Percentiles rank a stretch among this genome's conserved stretches.
These are phyloP conservation scores for Nitzschia putrida DNA, from an alignment of 108 stramenopile genomes.

Conservation along the genomic window DNA sequence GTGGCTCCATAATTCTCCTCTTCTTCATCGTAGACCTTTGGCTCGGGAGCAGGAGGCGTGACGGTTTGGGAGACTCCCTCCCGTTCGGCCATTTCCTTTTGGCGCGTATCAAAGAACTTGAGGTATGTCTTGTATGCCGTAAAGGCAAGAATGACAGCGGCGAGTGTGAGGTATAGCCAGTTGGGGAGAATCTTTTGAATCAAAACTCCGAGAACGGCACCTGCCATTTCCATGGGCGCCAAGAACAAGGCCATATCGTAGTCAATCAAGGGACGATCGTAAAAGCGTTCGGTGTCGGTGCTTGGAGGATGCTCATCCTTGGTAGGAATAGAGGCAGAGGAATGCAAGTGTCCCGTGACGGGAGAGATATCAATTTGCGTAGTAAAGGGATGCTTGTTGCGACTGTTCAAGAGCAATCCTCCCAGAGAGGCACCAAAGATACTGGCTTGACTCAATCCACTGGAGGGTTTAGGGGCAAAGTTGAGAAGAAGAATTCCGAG, in stretches of 20 bases:
- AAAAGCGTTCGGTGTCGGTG: conserved; percentile 31
- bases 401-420: conserved; percentile 57
- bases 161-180: conserved; percentile 60
- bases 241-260: conserved; percentile 70
- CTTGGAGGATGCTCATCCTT: conserved; percentile 28
- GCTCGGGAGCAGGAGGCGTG: not conserved
- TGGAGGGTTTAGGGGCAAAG: conserved; percentile 61
- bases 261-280: conserved; percentile 71
- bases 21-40: not conserved
- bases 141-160: conserved; percentile 50
- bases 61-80: not conserved
- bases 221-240: conserved; percentile 76
- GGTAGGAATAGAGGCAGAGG: conserved; percentile 2
- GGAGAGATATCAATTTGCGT: conserved; percentile 4
- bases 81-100: conserved; percentile 37
- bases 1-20: not conserved
- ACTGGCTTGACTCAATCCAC: conserved; percentile 62
- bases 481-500: conserved; percentile 62
- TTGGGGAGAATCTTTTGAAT: conserved; percentile 63
- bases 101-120: conserved; percentile 46
- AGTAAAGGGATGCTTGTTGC: conserved; percentile 51
- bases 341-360: not conserved
- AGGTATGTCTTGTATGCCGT: conserved; percentile 60
- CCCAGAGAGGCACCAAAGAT: conserved; percentile 72
- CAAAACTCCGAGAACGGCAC: conserved; percentile 66